A percentile compares a stretch with the other conserved stretches of the same genome.
Evolutionary conservation across 2,329 filamentous ascomycete species (phyloP).

Genomic region (Davidsoniella eucalypti): DNA sequence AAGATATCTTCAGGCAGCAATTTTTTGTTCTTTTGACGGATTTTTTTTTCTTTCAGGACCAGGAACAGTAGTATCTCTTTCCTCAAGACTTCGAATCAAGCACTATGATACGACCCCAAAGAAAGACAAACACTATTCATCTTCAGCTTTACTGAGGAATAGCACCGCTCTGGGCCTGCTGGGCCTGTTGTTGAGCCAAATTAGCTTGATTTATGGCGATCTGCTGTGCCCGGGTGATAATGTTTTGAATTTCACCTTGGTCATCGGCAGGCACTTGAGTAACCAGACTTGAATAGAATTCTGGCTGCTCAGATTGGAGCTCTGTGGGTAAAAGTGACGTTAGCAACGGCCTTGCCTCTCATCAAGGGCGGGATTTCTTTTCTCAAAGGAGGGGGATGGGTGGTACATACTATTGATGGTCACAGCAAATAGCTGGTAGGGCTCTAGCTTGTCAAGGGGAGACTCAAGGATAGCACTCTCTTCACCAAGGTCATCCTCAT

Average conservation of each 20-base stretch:
- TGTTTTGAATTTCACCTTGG: constrained; percentile 61
- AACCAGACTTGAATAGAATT: constrained; percentile 69
- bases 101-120: background rate
- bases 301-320: constrained; percentile 79
- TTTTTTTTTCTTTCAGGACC: too few relatives aligned
- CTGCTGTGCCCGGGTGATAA: constrained; percentile 47
- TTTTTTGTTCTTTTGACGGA: too few relatives aligned
- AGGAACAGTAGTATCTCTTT: too few relatives aligned
- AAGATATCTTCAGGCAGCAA: background rate
- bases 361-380: background rate
- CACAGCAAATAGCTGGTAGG: constrained; percentile 75
- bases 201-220: constrained; percentile 22
- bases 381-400: too few relatives aligned
- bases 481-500: constrained; percentile 74
- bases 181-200: background rate
- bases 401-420: constrained; percentile 59
- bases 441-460: constrained; percentile 86
- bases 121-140: background rate
- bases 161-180: background rate
- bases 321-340: constrained; percentile 28
- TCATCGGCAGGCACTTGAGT: constrained; percentile 66
- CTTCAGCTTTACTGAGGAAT: too few relatives aligned
- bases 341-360: background rate
- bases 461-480: constrained; percentile 88
- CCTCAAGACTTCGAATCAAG: background rate